Evolutionary conservation across 2,329 filamentous ascomycete species (phyloP), one percentile per base, ranked within the genome.

Genomic region (Calonectria ilicicola): DNA sequence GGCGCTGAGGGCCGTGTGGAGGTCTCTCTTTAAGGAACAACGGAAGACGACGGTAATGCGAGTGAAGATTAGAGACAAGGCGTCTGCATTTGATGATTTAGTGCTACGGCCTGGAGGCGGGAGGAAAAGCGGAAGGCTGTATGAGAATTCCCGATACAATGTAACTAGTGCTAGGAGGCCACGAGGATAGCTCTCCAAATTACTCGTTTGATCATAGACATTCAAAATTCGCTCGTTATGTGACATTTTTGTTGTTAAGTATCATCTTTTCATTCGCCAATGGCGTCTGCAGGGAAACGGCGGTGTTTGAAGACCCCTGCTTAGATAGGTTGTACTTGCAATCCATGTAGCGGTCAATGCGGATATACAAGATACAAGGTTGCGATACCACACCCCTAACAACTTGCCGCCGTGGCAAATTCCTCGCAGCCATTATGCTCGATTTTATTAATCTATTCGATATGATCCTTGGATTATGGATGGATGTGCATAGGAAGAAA

Each of bases 1-100:
- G 95, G 94, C 80, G 89, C 90, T 75, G 95, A 97, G 88, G 94
- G 94, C 80, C 92, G 95, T 89, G 95, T 98, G 73, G 95, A 98
- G 90, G 95, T 98, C 80, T 91, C 93, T 85, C 90, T 97, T 85
- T 94, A 89, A 84, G 77, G 76, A 67, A 74, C 58, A 67, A 58
- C 72, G 65, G 68, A 72, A 71, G 70, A 78, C 66, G 72, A 79
- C 63, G 73, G 73, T 79, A 80, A 78, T 80, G 70, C 73, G 72
- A 73, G 75, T 73, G 75, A 79, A 73, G 77, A 75, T 76, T 69
- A 60, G 74, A 78, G 77, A 75, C 77, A 79, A 80, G 82, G 75
- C 77, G 79, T 79, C 74, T 75, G 76, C 77, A 80, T 81, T 80
- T 83, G 77, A 82, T 79, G 81, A 81, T 78, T 79, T 80, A 77